Evolutionary conservation across 1,139 yeast genomes (phyloP), one percentile per base, ranked within the genome.

Genomic region (Sugiyamaella xylanicola): DNA sequence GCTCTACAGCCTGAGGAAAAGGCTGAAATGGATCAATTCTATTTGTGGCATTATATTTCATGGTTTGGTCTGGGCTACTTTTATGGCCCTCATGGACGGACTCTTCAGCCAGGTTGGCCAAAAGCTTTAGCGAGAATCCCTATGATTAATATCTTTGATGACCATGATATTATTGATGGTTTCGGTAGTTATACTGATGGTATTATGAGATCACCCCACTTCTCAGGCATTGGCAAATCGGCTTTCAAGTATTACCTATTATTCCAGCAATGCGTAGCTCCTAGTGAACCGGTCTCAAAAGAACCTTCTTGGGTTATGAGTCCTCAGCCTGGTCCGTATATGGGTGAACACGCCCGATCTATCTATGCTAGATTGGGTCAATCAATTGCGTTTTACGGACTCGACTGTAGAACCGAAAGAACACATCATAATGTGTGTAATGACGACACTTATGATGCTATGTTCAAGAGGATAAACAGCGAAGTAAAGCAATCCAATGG

Each of bases 31-130:
- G 80, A 83, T 48, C 70, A 78, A 16, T 91, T 78, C 68, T 92
- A 89, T 68, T 71, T 92, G 59, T 75, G 80, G 62, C 89, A 86
- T 64, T 93, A 93, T 70, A 67, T 88, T 53, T 79, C 79, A 53
- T 93, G 98, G 97, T 92, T 86, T 69, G 98, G 98, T 20, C 77
- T 79, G 61, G 98, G 97, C 1, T 86, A 75, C 69, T 89, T 96
- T 95, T 75, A 74, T 55, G 97, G 96, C 11, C 73, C 77, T 0
- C 74, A 75, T 2, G 88, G 91, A 7, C 74, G 76, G 36, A 85
- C 95, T 1, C 71, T 81, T 41, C 95, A 89, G 70, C 65, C 80
- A 0, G 75, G 84, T 56, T 85, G 84, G 65, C 95, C 97, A 1
- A 70, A 80, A 46, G 87, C 97, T 4, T 74, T 87, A 77, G 83